Conservation (phyloP, 2,329 filamentous ascomycete species). For the Samsoniella hepiali region DNA sequence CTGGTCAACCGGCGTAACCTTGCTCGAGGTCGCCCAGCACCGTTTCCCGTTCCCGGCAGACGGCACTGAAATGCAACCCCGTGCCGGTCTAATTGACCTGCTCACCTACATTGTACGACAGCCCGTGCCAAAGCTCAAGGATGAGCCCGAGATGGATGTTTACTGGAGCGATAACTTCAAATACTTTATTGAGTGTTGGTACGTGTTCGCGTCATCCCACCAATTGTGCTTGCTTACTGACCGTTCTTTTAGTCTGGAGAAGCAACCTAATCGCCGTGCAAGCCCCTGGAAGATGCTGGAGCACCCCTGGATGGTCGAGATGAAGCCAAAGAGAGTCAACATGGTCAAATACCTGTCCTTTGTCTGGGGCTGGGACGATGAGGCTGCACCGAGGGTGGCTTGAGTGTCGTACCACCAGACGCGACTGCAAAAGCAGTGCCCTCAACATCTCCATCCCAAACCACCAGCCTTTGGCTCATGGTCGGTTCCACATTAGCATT, state of each 20-base stretch:
- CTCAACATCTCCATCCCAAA: background rate
- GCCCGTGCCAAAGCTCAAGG: slow-evolving; percentile 90
- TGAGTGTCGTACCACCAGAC: background rate
- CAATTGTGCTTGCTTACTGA: slow-evolving; percentile 23
- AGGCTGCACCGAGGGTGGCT: slow-evolving; percentile 2
- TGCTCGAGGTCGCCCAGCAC: slow-evolving; percentile 99
- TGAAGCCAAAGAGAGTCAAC: slow-evolving; percentile 93
- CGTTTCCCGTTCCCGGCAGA: slow-evolving; percentile 97
- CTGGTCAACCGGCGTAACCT: slow-evolving; percentile 93
- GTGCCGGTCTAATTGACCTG: slow-evolving; percentile 88
- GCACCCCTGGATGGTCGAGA: slow-evolving; percentile 98
- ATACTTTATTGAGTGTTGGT: slow-evolving; percentile 99
- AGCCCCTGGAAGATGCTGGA: slow-evolving; percentile 99
- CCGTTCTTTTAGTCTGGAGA: slow-evolving; percentile 69
- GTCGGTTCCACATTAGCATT: background rate
- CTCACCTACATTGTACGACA: slow-evolving; percentile 97
- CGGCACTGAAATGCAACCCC: slow-evolving; percentile 90
- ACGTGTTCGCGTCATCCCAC: slow-evolving; percentile 41
- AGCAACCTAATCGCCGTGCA: slow-evolving; percentile 80
- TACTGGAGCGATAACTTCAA: slow-evolving; percentile 98
- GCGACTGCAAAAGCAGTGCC: background rate
- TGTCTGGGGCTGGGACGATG: slow-evolving; percentile 95
- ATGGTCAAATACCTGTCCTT: slow-evolving; percentile 92
- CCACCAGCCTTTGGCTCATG: background rate
- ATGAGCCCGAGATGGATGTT: slow-evolving; percentile 85